These are phyloP conservation scores for Coemansia sp. DNA, from an alignment of 371 early-diverging fungal genomes.

Conservation along the genomic window DNA sequence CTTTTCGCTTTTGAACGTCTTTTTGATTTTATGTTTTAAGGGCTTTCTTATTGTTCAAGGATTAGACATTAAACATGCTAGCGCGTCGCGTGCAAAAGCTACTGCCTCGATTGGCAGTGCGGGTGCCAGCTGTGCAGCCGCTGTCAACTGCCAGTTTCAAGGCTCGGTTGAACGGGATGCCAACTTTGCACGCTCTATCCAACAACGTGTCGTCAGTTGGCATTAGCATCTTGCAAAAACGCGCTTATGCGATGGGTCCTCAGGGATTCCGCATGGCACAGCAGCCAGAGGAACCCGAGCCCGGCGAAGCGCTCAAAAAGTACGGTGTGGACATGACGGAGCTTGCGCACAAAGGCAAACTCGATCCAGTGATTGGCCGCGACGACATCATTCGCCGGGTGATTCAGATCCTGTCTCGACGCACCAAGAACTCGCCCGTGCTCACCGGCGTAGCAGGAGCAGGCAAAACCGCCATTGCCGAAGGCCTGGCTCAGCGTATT, in stretches of 20 bases:
- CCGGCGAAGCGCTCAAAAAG: slow-evolving; percentile 75
- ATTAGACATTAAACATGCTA: slow-evolving; percentile 5
- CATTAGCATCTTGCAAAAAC: neutral
- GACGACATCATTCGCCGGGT: slow-evolving; percentile 76
- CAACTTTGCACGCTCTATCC: neutral
- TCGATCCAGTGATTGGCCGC: slow-evolving; percentile 81
- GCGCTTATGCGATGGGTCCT: slow-evolving; percentile 48
- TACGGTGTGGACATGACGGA: slow-evolving; percentile 85
- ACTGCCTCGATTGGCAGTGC: neutral
- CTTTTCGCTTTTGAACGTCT: neutral
- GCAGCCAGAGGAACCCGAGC: slow-evolving; percentile 36
- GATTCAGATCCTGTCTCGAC: slow-evolving; percentile 74
- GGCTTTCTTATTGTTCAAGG: neutral
- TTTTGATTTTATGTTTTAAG: neutral
- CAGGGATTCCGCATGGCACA: slow-evolving; percentile 52
- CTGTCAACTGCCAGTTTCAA: neutral
- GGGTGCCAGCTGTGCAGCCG: neutral
- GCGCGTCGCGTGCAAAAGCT: slow-evolving; percentile 1
- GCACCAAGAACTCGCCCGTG: slow-evolving; percentile 92
- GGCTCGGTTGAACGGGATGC: neutral
- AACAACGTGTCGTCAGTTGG: neutral
- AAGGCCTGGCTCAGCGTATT: slow-evolving; percentile 96
- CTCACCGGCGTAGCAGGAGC: slow-evolving; percentile 92
- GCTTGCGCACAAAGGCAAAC: slow-evolving; percentile 65
- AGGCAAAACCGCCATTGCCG: slow-evolving; percentile 95